These are phyloP conservation scores for Clausena lansium DNA, from an alignment of 345 rosid species.

Conservation along the genomic window DNA sequence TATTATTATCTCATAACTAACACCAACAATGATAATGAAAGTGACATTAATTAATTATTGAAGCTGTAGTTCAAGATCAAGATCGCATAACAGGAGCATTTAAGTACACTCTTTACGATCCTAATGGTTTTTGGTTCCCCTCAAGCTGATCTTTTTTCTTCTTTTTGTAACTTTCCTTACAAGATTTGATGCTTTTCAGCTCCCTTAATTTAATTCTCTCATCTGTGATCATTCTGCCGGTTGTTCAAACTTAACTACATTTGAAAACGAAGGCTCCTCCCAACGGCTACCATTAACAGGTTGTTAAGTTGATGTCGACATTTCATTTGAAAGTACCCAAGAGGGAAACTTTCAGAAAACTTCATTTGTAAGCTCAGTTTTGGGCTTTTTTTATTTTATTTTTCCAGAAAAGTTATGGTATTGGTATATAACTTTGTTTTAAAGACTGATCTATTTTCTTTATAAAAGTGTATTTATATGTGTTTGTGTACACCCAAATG, in stretches of 20 bases:
- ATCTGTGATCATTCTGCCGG: slow-evolving; percentile 31
- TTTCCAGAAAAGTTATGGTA: background rate
- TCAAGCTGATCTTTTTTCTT: background rate
- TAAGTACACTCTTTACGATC: background rate
- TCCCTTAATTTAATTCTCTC: background rate
- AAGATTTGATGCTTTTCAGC: slow-evolving; percentile 15
- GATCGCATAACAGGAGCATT: slow-evolving; percentile 3
- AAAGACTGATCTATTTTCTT: background rate
- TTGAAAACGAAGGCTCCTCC: slow-evolving; percentile 10
- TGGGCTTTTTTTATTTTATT: background rate
- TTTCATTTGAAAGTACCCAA: slow-evolving; percentile 14
- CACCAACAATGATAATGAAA: slow-evolving; percentile 18
- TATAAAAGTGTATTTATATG: background rate
- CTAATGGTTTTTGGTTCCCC: background rate
- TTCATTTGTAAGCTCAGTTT: slow-evolving; percentile 10
- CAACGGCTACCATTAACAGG: slow-evolving; percentile 2
- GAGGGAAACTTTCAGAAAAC: slow-evolving; percentile 16
- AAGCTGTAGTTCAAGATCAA: slow-evolving; percentile 14
- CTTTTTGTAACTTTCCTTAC: slow-evolving; percentile 27
- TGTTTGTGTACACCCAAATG: too few species aligned
- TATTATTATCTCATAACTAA: slow-evolving; percentile 5
- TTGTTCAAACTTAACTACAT: slow-evolving; percentile 30
- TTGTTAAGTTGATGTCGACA: slow-evolving; percentile 20
- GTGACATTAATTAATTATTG: slow-evolving; percentile 24
- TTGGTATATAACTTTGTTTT: background rate